Evolutionary conservation across 2,329 filamentous ascomycete species (phyloP).

Genomic region (Cryoendolithus antarcticus): DNA sequence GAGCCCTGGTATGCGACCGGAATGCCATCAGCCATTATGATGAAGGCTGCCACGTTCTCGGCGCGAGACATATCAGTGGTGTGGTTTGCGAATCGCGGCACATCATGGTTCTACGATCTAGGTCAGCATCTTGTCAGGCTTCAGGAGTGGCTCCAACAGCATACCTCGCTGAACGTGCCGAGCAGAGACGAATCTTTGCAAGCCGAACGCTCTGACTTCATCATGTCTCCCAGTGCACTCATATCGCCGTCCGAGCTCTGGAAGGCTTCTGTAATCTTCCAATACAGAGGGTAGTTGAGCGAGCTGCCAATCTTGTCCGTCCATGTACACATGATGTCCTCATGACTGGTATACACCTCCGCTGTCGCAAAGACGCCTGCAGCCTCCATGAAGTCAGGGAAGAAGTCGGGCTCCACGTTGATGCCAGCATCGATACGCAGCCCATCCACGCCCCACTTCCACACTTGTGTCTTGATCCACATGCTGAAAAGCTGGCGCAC

Average conservation of each 20-base stretch:
- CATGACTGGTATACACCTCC: constrained; percentile 17
- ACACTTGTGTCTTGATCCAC: constrained; percentile 27
- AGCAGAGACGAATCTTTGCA: constrained; percentile 7
- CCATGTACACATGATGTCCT: constrained; percentile 16
- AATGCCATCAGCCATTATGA: constrained; percentile 10
- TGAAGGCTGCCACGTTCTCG: constrained; percentile 8
- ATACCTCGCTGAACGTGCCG: constrained; percentile 10
- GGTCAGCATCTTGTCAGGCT: neutral
- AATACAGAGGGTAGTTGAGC: constrained; percentile 23
- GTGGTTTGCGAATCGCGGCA: constrained; percentile 7
- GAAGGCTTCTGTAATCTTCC: constrained; percentile 26
- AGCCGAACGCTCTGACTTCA: neutral
- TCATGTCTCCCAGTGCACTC: constrained; percentile 1
- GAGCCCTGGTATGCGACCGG: constrained; percentile 13
- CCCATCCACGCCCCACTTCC: constrained; percentile 26
- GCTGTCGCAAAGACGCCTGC: constrained; percentile 20
- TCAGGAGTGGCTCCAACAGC: neutral
- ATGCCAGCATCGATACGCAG: constrained; percentile 23
- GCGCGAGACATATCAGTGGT: constrained; percentile 9
- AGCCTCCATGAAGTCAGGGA: constrained; percentile 14
- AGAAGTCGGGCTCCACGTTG: constrained; percentile 21
- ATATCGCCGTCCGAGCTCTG: constrained; percentile 14
- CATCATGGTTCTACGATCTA: constrained; percentile 9
- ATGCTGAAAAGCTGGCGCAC: constrained; percentile 25
- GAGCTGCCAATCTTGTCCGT: constrained; percentile 18